Evolutionary conservation across 148 eudicot species (phyloP).

Genomic region (Vaccinium myrtillus): DNA sequence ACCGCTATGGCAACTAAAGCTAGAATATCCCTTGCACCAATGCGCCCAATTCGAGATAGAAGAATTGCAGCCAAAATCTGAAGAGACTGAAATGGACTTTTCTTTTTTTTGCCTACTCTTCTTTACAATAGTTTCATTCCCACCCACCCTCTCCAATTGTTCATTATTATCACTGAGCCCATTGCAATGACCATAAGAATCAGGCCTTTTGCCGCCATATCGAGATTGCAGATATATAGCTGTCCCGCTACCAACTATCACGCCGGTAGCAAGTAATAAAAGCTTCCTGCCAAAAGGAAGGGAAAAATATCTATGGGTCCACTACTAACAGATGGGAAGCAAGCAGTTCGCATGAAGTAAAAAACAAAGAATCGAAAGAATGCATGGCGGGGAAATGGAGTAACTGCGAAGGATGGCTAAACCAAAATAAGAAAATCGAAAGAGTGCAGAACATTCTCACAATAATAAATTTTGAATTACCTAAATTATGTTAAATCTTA

Average conservation of each 20-base stretch:
- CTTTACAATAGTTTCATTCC: slow-evolving; percentile 39
- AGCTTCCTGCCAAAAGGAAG: slow-evolving; percentile 57
- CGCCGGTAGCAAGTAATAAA: slow-evolving; percentile 73
- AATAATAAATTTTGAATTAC: background rate
- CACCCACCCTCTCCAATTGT: slow-evolving; percentile 33
- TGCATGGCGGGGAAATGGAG: background rate
- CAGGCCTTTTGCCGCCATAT: slow-evolving; percentile 36
- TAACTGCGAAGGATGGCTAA: background rate
- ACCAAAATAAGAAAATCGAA: too few species aligned
- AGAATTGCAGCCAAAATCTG: slow-evolving; percentile 86
- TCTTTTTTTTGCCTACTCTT: slow-evolving; percentile 72
- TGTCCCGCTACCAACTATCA: slow-evolving; percentile 79
- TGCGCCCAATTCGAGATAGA: slow-evolving; percentile 77
- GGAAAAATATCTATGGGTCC: background rate
- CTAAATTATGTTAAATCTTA: background rate
- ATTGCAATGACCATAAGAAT: slow-evolving; percentile 42
- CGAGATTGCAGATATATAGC: slow-evolving; percentile 80
- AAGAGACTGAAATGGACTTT: slow-evolving; percentile 73
- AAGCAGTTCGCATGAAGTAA: background rate
- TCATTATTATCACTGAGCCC: slow-evolving; percentile 44
- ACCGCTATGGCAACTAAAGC: slow-evolving; percentile 79
- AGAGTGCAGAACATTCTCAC: background rate
- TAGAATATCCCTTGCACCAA: slow-evolving; percentile 77
- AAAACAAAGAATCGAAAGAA: background rate
- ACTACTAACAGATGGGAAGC: slow-evolving; percentile 2